phyloP scores from a whole-genome alignment of 1,139 yeast species.

The Magnusiomyces tetraspermus region DNA sequence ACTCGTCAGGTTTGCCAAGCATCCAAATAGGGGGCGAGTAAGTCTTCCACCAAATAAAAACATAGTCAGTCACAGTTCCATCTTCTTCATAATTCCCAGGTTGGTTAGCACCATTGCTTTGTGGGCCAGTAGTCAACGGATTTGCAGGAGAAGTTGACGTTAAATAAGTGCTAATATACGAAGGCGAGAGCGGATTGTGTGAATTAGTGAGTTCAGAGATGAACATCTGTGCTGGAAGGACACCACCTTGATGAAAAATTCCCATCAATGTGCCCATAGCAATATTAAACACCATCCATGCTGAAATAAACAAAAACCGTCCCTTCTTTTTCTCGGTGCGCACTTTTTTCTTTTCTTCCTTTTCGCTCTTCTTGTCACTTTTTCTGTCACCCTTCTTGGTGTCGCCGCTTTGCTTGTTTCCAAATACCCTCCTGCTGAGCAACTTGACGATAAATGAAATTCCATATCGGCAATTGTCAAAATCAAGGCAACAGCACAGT shows the following conservation, averaged over 20 bases:
- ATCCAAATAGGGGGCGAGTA: conserved; percentile 91
- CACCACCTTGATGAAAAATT: conserved; percentile 80
- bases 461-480: conserved; percentile 17
- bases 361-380: neutral
- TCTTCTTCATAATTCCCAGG: neutral
- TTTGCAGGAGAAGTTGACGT: neutral
- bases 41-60: conserved; percentile 85
- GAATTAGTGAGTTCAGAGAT: conserved; percentile 18
- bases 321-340: neutral
- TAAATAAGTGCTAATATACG: neutral
- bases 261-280: conserved; percentile 63
- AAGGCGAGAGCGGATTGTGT: neutral
- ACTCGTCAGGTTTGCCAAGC: conserved; percentile 36
- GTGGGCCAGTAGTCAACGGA: neutral
- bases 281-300: conserved; percentile 62
- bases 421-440: neutral
- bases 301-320: conserved; percentile 28
- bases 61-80: neutral
- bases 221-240: conserved; percentile 53
- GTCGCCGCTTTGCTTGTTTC: neutral
- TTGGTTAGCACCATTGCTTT: neutral
- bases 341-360: neutral
- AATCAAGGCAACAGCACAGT: conserved; percentile 52
- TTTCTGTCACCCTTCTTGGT: neutral
- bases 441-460: neutral